phyloP scores from a whole-genome alignment of 2,329 filamentous ascomycete genomes.

The Ophiostoma novo-ulmi region DNA sequence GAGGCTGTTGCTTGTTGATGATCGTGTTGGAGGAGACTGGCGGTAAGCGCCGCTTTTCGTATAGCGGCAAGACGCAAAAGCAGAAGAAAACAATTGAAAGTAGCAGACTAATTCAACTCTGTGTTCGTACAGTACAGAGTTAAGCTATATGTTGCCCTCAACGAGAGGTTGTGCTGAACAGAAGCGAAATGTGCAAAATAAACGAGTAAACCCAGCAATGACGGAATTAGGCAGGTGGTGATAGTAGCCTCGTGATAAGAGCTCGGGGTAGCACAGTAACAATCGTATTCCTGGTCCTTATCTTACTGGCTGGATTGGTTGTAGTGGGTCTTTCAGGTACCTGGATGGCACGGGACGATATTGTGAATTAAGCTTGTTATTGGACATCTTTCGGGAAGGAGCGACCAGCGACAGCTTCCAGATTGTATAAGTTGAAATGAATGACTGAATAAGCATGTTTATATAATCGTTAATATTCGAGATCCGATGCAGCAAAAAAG shows the following conservation, averaged over 20 bases:
- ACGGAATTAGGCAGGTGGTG: slow-evolving; percentile 10
- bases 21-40: neutral
- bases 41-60: neutral
- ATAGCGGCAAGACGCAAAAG: neutral
- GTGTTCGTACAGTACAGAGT: neutral
- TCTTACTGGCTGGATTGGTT: neutral
- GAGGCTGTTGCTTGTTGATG: neutral
- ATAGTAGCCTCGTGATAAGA: slow-evolving; percentile 22
- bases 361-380: neutral
- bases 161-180: neutral
- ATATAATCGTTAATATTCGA: neutral
- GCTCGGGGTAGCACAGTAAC: slow-evolving; percentile 6
- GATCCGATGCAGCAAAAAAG: neutral
- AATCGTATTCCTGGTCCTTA: neutral
- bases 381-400: neutral
- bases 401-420: neutral
- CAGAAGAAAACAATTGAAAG: neutral
- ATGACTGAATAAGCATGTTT: neutral
- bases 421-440: neutral
- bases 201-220: slow-evolving; percentile 8
- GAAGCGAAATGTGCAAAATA: neutral
- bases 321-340: slow-evolving; percentile 12
- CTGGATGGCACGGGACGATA: slow-evolving; percentile 11
- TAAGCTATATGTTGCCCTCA: neutral
- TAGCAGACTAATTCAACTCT: neutral